These are phyloP conservation scores for Plectosphaerella sp. DNA, from an alignment of 2,329 filamentous ascomycete species.

Conservation along the genomic window DNA sequence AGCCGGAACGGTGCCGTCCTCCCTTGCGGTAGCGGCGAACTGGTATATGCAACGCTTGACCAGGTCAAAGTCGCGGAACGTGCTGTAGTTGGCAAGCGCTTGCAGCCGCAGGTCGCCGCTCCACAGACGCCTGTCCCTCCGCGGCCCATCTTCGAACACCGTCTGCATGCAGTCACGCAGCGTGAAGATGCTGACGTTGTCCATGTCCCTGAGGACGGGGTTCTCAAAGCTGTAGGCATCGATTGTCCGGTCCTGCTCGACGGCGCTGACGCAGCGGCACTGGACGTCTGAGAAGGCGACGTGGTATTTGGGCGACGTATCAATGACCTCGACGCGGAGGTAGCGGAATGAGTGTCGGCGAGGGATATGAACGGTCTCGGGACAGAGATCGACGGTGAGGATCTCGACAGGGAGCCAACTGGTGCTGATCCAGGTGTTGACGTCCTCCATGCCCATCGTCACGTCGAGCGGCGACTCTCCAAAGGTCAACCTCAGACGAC, in stretches of 20 bases:
- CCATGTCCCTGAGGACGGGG: constrained; percentile 18
- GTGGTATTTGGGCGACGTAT: constrained; percentile 28
- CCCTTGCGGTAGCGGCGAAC: constrained; percentile 25
- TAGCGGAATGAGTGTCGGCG: constrained; percentile 27
- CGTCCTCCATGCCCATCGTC: constrained; percentile 23
- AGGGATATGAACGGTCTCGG: constrained; percentile 20
- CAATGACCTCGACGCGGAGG: constrained; percentile 25
- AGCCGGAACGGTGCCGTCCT: constrained; percentile 25
- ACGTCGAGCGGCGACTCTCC: constrained; percentile 30
- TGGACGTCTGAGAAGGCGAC: constrained; percentile 21
- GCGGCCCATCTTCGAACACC: constrained; percentile 31
- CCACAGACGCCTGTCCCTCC: constrained; percentile 30
- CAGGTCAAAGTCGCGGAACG: constrained; percentile 25
- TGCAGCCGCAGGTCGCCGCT: constrained; percentile 30
- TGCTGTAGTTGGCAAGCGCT: constrained; percentile 29
- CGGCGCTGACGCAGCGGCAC: constrained; percentile 21
- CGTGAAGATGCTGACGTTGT: constrained; percentile 24
- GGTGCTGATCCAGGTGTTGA: constrained; percentile 31
- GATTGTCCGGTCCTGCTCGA: constrained; percentile 13
- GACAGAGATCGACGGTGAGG: constrained; percentile 27
- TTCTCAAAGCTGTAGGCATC: constrained; percentile 12
- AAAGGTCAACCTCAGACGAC: constrained; percentile 26
- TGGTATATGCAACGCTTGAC: constrained; percentile 29
- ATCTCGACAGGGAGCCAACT: constrained; percentile 30
- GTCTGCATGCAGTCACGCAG: constrained; percentile 33